These are phyloP conservation scores for Anastatica hierochuntica DNA, from an alignment of 345 rosid species.

Conservation along the genomic window DNA sequence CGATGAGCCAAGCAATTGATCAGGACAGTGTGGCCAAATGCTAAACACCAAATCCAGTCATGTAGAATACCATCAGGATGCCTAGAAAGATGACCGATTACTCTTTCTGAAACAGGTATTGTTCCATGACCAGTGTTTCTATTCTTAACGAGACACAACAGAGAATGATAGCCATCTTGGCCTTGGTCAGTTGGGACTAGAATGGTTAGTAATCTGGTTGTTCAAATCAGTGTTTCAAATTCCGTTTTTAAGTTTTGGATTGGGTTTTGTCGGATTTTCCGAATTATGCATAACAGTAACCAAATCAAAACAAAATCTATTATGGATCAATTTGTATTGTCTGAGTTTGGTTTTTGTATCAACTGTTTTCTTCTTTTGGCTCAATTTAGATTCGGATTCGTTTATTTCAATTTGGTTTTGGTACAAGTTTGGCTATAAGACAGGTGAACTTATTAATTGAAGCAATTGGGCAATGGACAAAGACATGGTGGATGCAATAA, in stretches of 20 bases:
- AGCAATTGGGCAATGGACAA: neutral
- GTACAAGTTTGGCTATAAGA: neutral
- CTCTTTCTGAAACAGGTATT: neutral
- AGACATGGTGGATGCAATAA: slow-evolving; percentile 15
- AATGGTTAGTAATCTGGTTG: neutral
- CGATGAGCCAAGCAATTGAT: slow-evolving; percentile 27
- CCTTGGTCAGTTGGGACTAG: neutral
- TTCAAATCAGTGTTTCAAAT: neutral
- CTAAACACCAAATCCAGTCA: neutral
- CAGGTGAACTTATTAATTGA: neutral
- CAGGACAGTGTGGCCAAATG: neutral
- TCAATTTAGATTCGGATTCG: too few species aligned
- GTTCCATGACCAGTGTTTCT: too few species aligned
- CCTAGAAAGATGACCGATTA: neutral
- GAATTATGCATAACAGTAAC: too few species aligned
- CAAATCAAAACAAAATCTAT: too few species aligned
- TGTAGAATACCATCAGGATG: neutral
- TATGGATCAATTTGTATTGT: neutral
- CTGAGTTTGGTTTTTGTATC: neutral
- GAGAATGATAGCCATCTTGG: neutral
- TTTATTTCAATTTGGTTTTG: too few species aligned
- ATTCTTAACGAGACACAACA: too few species aligned
- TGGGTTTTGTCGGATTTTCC: neutral
- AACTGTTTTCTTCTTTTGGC: too few species aligned
- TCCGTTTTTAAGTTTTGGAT: neutral